Base-by-base conservation (phyloP, 768 basidiomycete genomes). In the Suillus variegatus region DNA sequence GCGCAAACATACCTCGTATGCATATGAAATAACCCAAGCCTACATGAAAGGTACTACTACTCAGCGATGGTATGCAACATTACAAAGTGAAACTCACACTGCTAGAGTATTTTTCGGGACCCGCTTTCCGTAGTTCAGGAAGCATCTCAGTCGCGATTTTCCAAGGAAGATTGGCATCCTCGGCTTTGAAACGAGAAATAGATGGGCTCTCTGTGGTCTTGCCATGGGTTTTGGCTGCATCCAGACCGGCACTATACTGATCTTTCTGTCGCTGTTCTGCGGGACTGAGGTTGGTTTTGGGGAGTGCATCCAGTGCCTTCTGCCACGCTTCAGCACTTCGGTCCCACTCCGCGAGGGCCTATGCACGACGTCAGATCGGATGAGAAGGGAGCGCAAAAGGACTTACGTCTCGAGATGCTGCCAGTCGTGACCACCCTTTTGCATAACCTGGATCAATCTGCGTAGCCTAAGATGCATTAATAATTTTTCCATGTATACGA, bases 351-450 rank as follows among this genome's bases (percentile, higher is more conserved):
- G 68, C 56, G 46, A 69, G 63, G 1, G 71, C 71, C 36, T 61
- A 46, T 7, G n/a, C 22, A 20, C 6, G 22, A 32, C 6, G 6
- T 62, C 22, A 62, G n/a, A 38, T 36, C 4, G 35, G 6, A 20
- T 14, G n/a, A 28, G 20, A 28, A 14, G 28, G 18, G 20, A 36
- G 32, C 32, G 32, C 6, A 60, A 35, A 41, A 38, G 20, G 6
- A 40, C 62, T 61, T 35, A 80, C 79, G 41, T 69, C 68, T 40
- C 68, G 65, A 44, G 76, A 81, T 38, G 75, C 72, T 14, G 75
- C 82, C 14, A 81, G 71, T 63, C 83, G 73, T 36, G 75, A 75
- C 79, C 80, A 82, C 41, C 74, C 82, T 67, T 83, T 83, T 16
- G 75, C 72, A 61, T 81, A 84, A 2, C 65, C 71, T 7, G 82